Percentiles rank a stretch among this genome's conserved stretches.
Evolutionary conservation across 2,329 filamentous ascomycete species (phyloP).

Genomic region (Talaromyces sp.): DNA sequence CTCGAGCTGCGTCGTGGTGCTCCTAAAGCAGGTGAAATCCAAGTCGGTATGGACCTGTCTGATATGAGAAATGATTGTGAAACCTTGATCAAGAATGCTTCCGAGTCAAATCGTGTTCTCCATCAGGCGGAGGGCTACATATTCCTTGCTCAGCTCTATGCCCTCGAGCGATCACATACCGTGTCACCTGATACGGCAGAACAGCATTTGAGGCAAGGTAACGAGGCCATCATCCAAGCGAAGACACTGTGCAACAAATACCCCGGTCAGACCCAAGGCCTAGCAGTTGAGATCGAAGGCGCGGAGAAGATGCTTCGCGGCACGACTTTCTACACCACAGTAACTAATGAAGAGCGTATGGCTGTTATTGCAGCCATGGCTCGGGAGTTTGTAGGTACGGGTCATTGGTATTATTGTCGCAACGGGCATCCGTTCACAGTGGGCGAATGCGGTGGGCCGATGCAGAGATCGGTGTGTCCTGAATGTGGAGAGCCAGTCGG

Average conservation of each 20-base stretch:
- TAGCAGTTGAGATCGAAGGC: constrained; percentile 45
- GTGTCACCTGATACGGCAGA: background rate
- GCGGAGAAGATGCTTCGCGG: constrained; percentile 44
- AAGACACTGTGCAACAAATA: constrained; percentile 6
- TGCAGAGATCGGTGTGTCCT: constrained; percentile 25
- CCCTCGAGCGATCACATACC: constrained; percentile 34
- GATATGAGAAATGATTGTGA: constrained; percentile 38
- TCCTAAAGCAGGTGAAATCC: background rate
- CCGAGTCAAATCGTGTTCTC: constrained; percentile 30
- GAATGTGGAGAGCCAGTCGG: constrained; percentile 24
- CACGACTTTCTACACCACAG: constrained; percentile 45
- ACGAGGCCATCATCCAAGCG: background rate
- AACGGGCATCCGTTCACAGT: constrained; percentile 23
- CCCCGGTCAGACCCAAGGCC: constrained; percentile 26
- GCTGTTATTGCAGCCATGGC: constrained; percentile 51
- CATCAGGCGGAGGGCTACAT: constrained; percentile 50
- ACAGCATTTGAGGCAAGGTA: background rate
- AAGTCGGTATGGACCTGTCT: constrained; percentile 28
- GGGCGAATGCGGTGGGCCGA: constrained; percentile 30
- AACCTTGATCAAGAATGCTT: constrained; percentile 38
- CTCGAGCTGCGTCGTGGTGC: constrained; percentile 21
- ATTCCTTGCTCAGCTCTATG: constrained; percentile 47
- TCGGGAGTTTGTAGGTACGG: constrained; percentile 47
- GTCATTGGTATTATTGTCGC: constrained; percentile 43
- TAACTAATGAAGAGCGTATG: constrained; percentile 50